Evolutionary conservation across 495 filamentous ascomycete genomes (phyloP), one percentile per base, ranked within the genome.

Genomic region (Annulohypoxylon bovei): DNA sequence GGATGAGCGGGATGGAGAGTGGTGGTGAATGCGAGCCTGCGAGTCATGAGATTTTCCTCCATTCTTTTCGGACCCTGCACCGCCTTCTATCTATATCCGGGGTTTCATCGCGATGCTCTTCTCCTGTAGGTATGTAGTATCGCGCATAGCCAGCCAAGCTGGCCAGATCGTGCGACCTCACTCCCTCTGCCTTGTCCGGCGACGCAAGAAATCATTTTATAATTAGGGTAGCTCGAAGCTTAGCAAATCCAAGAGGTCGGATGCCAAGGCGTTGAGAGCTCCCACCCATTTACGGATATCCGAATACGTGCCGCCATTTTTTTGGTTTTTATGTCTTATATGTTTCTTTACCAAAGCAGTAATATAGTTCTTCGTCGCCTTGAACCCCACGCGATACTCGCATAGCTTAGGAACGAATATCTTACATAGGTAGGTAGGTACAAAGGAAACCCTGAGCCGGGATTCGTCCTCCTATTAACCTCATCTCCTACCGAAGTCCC

Each of bases 31-130:
- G 69, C 53, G 52, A 68, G 50, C 40, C 42, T 67, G 68, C 68
- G 60, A 73, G 70, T 73, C 70, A 66, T 66, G 64, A 59, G 47
- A 27, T 68, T 56, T 68, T 50, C 35, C 56, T 65, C 23, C 44
- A 63, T 57, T 62, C 30, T 53, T 67, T 57, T 62, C 56, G 70
- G 55, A 69, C 49, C 55, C 60, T 58, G 46, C 70, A 49, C 70
- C 35, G 59, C 64, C 54, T 59, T 68, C 33, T 62, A 68, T 58
- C 59, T 56, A 70, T 70, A 72, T 65, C 69, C 69, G 64, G 69
- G 64, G 64, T 72, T 72, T 67, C 64, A 61, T 61, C 59, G 35
- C 49, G 64, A 67, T 63, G 46, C 32, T 60, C 12, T 23, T 20
- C 56, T 42, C 30, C 27, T 67, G 44, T 32, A 57, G 44, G 50